Evolutionary conservation across 192 early-diverging fungal genomes (phyloP).

Genomic region (Anaeromyces robustus): DNA sequence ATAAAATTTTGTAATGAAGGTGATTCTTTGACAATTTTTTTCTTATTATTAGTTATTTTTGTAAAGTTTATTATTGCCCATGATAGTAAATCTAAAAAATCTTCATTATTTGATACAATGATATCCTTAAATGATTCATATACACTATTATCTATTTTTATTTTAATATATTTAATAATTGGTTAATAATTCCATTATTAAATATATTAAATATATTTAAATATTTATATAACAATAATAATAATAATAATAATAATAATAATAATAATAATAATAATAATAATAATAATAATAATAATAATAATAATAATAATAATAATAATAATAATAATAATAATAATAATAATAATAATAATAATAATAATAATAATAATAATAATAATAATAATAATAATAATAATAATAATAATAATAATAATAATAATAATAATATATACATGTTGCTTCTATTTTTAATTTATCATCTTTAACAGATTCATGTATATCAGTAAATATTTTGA

Average conservation of each 20-base stretch:
- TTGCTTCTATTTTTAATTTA: background rate
- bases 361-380: background rate
- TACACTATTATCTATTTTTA: background rate
- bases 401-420: background rate
- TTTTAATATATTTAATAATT: too few relatives aligned
- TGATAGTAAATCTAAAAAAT: conserved; percentile 29
- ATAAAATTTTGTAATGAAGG: conserved; percentile 21
- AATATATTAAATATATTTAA: too few relatives aligned
- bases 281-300: background rate
- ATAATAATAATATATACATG: background rate
- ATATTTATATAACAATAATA: too few relatives aligned
- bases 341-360: background rate
- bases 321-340: background rate
- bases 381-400: background rate
- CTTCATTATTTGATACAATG: conserved; percentile 26
- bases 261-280: background rate
- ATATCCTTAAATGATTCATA: conserved; percentile 25
- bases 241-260: background rate
- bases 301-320: background rate
- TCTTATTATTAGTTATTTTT: background rate
- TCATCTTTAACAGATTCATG: background rate
- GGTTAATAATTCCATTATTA: too few relatives aligned
- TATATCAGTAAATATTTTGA: background rate
- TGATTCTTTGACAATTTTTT: conserved; percentile 5
- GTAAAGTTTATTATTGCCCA: conserved; percentile 32